Evolutionary conservation across 2,329 filamentous ascomycete genomes (phyloP).

Genomic region (Dothistroma septosporum): DNA sequence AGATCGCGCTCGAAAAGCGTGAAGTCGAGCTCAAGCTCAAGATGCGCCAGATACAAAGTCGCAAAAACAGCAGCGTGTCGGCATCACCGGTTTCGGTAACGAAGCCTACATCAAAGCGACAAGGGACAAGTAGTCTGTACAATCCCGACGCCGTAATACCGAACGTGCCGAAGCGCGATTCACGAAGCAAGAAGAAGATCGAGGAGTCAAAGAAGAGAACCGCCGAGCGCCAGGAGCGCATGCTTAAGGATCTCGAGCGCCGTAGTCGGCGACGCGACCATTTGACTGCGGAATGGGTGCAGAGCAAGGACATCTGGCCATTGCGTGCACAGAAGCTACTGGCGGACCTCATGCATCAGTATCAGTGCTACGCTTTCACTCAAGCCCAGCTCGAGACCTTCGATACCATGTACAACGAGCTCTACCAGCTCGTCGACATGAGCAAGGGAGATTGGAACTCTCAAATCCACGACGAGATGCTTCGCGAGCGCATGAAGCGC

Average conservation of each 20-base stretch:
- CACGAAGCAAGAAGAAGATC: conserved; percentile 37
- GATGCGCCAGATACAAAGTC: conserved; percentile 32
- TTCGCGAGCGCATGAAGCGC: conserved; percentile 37
- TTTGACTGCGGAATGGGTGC: conserved; percentile 37
- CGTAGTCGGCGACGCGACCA: conserved; percentile 36
- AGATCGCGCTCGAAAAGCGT: conserved; percentile 36
- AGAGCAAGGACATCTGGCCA: conserved; percentile 38
- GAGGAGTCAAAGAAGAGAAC: conserved; percentile 36
- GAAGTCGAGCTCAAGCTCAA: conserved; percentile 38
- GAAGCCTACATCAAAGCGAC: conserved; percentile 12
- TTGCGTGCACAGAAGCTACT: conserved; percentile 34
- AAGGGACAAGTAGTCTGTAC: conserved; percentile 21
- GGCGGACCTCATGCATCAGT: conserved; percentile 37
- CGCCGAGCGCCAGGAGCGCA: conserved; percentile 36
- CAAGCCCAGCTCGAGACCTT: conserved; percentile 32
- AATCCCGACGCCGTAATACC: conserved; percentile 26
- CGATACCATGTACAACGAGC: conserved; percentile 34
- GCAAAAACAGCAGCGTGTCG: conserved; percentile 20
- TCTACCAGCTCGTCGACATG: conserved; percentile 36
- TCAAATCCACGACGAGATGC: conserved; percentile 34
- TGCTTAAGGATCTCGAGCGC: conserved; percentile 36
- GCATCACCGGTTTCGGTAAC: conserved; percentile 12
- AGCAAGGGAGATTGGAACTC: conserved; percentile 34
- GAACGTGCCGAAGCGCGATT: conserved; percentile 32
- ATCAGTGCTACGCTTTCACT: conserved; percentile 33